Conservation (phyloP, 78 protist species). For the Dictyostelium capitatum region DNA sequence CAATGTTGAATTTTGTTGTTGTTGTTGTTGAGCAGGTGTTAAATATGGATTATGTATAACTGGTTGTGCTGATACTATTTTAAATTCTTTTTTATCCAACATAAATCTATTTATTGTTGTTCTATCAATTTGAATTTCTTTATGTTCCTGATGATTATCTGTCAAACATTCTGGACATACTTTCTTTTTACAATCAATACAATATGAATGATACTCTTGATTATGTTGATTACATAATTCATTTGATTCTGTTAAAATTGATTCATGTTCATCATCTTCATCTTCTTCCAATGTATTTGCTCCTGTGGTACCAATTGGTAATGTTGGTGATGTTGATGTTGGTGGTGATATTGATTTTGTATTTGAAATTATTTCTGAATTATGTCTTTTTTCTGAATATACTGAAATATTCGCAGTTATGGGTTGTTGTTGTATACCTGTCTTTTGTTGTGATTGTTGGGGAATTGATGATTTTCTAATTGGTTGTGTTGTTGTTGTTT, state of each 20-base stretch:
- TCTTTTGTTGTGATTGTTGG: neutral
- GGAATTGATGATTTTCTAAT: too few relatives aligned
- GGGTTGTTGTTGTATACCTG: neutral
- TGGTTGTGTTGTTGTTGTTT: neutral
- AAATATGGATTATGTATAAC: conserved; percentile 2
- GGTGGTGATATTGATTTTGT: neutral
- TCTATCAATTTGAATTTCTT: conserved; percentile 19
- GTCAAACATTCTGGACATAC: neutral
- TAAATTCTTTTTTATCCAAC: neutral
- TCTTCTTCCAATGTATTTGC: too few relatives aligned
- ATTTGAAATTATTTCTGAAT: too few relatives aligned
- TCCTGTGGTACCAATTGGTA: neutral
- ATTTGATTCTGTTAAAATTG: neutral
- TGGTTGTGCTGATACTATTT: neutral
- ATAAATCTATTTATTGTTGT: conserved; percentile 4
- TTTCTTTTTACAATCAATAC: neutral
- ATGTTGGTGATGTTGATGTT: neutral
- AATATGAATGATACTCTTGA: neutral
- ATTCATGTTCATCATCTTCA: neutral
- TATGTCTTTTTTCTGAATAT: neutral
- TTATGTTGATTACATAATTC: neutral
- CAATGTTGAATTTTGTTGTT: conserved; percentile 9
- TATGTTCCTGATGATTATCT: neutral
- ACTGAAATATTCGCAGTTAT: neutral
- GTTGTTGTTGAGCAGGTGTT: conserved; percentile 14